Conservation (phyloP, 345 rosid genomes). For the Lumnitzera racemosa region DNA sequence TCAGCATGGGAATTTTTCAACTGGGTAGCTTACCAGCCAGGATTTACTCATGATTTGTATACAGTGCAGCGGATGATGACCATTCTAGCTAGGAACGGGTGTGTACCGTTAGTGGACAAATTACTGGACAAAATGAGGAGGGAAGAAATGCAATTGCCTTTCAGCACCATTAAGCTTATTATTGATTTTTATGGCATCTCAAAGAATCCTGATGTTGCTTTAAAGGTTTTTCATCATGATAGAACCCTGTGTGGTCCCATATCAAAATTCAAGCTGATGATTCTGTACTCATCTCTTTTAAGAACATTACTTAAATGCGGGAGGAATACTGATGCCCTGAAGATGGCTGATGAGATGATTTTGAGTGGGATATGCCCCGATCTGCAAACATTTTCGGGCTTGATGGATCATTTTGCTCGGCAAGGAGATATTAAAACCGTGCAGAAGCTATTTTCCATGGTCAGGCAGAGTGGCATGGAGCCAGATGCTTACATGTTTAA, state of each 20-base stretch:
- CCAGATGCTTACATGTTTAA: conserved; percentile 73
- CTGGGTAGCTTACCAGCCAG: conserved; percentile 87
- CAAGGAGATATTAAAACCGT: conserved; percentile 72
- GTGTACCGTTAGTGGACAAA: conserved; percentile 59
- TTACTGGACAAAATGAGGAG: conserved; percentile 53
- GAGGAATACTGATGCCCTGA: conserved; percentile 55
- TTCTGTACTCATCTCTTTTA: conserved; percentile 69
- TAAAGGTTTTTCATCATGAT: conserved; percentile 58
- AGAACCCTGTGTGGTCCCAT: conserved; percentile 47
- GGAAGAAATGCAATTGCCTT: conserved; percentile 67
- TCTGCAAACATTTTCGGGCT: conserved; percentile 79
- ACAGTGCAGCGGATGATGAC: conserved; percentile 74
- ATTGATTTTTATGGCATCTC: conserved; percentile 83
- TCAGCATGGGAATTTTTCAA: conserved; percentile 87
- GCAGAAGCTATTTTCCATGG: conserved; percentile 58
- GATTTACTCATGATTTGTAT: conserved; percentile 69
- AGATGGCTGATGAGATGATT: conserved; percentile 71
- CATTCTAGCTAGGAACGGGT: conserved; percentile 61
- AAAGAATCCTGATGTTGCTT: conserved; percentile 76
- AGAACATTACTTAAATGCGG: conserved; percentile 72
- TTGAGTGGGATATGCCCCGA: conserved; percentile 49
- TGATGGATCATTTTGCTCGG: conserved; percentile 68
- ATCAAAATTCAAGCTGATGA: conserved; percentile 50
- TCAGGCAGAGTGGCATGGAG: conserved; percentile 59
- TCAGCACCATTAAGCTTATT: conserved; percentile 64